Conservation (phyloP, 495 filamentous ascomycete species). For the Viridothelium virens region DNA sequence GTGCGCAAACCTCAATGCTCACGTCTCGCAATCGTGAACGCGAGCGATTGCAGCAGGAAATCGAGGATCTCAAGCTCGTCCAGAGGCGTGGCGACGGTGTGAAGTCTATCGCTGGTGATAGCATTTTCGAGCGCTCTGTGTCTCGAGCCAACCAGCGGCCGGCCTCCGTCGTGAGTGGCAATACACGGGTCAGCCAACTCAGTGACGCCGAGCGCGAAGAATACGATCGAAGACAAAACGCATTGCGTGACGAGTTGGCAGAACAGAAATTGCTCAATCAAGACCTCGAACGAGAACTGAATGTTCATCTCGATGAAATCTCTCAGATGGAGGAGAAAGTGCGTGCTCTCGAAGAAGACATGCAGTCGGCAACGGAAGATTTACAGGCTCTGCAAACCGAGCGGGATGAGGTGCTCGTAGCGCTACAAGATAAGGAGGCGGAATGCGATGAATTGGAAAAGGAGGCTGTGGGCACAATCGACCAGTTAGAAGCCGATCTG, state of each 20-base stretch:
- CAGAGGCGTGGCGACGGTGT: conserved; percentile 58
- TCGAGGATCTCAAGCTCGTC: conserved; percentile 87
- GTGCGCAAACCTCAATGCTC: conserved; percentile 95
- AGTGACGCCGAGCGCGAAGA: conserved; percentile 72
- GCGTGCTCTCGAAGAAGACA: conserved; percentile 32
- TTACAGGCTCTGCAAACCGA: conserved; percentile 74
- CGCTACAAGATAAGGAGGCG: conserved; percentile 68
- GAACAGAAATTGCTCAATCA: conserved; percentile 72
- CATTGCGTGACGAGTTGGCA: conserved; percentile 78
- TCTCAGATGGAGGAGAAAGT: conserved; percentile 32
- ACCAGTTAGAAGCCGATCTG: conserved; percentile 69
- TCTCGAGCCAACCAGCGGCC: conserved; percentile 73
- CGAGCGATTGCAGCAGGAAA: conserved; percentile 90
- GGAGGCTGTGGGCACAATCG: conserved; percentile 77
- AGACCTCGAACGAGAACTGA: conserved; percentile 38
- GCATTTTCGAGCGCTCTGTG: conserved; percentile 84
- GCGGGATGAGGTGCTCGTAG: conserved; percentile 73
- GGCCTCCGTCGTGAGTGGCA: conserved; percentile 62
- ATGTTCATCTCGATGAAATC: conserved; percentile 35
- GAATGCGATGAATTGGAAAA: conserved; percentile 71
- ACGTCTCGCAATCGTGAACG: conserved; percentile 93
- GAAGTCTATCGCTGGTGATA: conserved; percentile 70
- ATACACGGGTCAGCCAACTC: conserved; percentile 57
- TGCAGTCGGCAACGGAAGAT: conserved; percentile 46
- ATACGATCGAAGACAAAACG: conserved; percentile 70